Conservation (phyloP, 2,329 filamentous ascomycete genomes). For the Ophiocordyceps camponoti-saundersi region DNA sequence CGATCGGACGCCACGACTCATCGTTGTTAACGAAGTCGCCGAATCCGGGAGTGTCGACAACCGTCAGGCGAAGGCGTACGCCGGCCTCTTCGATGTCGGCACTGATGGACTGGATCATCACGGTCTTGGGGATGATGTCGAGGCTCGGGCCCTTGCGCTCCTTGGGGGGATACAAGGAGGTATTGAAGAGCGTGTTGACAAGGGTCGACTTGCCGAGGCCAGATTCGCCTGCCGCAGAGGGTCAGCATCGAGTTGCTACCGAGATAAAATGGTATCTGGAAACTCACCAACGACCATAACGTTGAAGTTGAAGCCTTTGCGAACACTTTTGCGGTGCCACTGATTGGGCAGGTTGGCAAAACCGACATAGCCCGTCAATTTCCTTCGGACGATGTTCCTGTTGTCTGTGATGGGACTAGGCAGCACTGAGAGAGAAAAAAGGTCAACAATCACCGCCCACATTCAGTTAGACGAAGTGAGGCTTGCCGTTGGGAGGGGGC, state of each 20-base stretch:
- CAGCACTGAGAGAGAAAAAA: slow-evolving; percentile 14
- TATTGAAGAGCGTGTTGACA: slow-evolving; percentile 99
- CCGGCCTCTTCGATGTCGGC: slow-evolving; percentile 97
- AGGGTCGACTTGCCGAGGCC: slow-evolving; percentile 97
- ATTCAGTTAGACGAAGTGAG: slow-evolving; percentile 10
- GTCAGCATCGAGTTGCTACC: neutral
- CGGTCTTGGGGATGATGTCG: slow-evolving; percentile 97
- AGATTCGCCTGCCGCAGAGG: slow-evolving; percentile 61
- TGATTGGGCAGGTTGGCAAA: slow-evolving; percentile 99
- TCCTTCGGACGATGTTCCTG: slow-evolving; percentile 94
- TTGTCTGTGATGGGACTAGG: slow-evolving; percentile 43
- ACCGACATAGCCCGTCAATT: slow-evolving; percentile 95
- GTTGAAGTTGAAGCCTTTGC: slow-evolving; percentile 99
- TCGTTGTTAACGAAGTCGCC: slow-evolving; percentile 99
- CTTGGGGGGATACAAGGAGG: slow-evolving; percentile 93
- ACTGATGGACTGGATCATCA: slow-evolving; percentile 86
- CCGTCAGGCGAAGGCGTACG: slow-evolving; percentile 85
- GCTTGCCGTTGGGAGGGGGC: slow-evolving; percentile 22
- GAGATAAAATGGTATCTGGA: neutral
- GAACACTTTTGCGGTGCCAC: slow-evolving; percentile 99
- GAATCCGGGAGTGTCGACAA: slow-evolving; percentile 95
- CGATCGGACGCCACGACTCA: slow-evolving; percentile 96
- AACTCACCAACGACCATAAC: slow-evolving; percentile 98
- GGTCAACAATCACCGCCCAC: slow-evolving; percentile 16
- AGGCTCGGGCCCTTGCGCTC: slow-evolving; percentile 95